Percentiles rank a stretch among this genome's conserved stretches.
Evolutionary conservation across 306 rosid genomes (phyloP).

Genomic region (Cicer yamashitae): DNA sequence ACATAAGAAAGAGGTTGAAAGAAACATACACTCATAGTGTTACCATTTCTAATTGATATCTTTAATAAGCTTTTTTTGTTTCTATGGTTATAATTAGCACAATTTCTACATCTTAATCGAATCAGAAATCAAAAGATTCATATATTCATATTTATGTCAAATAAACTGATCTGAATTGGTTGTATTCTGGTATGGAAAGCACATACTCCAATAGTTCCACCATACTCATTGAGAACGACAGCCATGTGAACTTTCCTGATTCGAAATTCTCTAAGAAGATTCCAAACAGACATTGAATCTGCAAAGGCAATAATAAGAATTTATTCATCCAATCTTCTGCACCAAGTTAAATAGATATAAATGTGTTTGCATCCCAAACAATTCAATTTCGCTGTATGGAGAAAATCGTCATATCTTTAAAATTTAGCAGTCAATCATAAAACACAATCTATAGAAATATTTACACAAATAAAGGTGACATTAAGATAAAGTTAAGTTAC

Average conservation of each 20-base stretch:
- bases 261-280: slow-evolving; percentile 98
- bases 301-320: slow-evolving; percentile 54
- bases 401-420: background rate
- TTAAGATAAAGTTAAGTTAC: slow-evolving; percentile 58
- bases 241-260: slow-evolving; percentile 99
- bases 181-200: slow-evolving; percentile 27
- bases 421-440: slow-evolving; percentile 10
- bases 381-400: slow-evolving; percentile 25
- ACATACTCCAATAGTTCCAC: slow-evolving; percentile 99
- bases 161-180: slow-evolving; percentile 40
- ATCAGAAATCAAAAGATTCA: slow-evolving; percentile 19
- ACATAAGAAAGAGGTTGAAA: slow-evolving; percentile 22
- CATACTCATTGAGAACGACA: slow-evolving; percentile 95
- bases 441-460: slow-evolving; percentile 2
- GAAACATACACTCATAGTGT: slow-evolving; percentile 25
- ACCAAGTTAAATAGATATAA: background rate
- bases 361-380: slow-evolving; percentile 29
- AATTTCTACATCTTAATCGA: slow-evolving; percentile 5
- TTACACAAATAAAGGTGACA: slow-evolving; percentile 21
- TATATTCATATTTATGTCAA: slow-evolving; percentile 28
- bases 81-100: slow-evolving; percentile 27
- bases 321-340: slow-evolving; percentile 34
- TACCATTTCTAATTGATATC: slow-evolving; percentile 26
- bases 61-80: slow-evolving; percentile 12
- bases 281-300: slow-evolving; percentile 99